Conservation (phyloP, 2,329 filamentous ascomycete genomes). For the Didymella pomorum region DNA sequence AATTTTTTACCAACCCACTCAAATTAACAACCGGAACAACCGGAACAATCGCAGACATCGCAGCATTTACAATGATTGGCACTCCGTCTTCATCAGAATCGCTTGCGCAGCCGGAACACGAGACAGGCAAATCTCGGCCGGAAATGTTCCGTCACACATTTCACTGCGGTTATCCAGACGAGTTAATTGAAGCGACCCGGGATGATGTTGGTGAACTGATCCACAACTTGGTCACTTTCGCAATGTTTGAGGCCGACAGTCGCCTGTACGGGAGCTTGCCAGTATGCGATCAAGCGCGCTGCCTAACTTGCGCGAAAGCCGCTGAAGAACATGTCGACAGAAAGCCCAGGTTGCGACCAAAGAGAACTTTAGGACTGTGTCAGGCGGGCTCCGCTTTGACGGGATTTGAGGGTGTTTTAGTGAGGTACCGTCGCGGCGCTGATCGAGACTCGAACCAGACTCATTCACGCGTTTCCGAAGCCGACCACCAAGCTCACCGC, state of each 20-base stretch:
- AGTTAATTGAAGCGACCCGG: constrained; percentile 19
- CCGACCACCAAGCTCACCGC: constrained; percentile 3
- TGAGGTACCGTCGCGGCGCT: not conserved
- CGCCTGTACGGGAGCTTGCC: not conserved
- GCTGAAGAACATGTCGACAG: constrained; percentile 7
- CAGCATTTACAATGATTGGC: not conserved
- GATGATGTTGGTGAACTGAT: not conserved
- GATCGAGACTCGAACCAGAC: not conserved
- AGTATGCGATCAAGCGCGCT: not conserved
- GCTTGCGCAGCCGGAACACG: not conserved
- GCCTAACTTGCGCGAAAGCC: constrained; percentile 4
- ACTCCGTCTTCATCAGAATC: not conserved
- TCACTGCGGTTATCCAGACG: constrained; percentile 29
- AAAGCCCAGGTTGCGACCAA: not conserved
- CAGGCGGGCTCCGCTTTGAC: not conserved
- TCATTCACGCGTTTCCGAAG: constrained; percentile 9
- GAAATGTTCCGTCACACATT: constrained; percentile 27
- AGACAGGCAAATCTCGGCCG: too few relatives aligned
- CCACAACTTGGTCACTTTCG: constrained; percentile 1
- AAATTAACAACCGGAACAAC: not conserved
- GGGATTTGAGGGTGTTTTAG: constrained; percentile 1
- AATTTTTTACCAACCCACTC: not conserved
- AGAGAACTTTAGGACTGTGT: constrained; percentile 3
- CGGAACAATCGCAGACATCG: not conserved
- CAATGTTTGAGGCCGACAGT: not conserved